Conservation (phyloP, 1,284 basidiomycete genomes). For the Boletus albobrunnescens region DNA sequence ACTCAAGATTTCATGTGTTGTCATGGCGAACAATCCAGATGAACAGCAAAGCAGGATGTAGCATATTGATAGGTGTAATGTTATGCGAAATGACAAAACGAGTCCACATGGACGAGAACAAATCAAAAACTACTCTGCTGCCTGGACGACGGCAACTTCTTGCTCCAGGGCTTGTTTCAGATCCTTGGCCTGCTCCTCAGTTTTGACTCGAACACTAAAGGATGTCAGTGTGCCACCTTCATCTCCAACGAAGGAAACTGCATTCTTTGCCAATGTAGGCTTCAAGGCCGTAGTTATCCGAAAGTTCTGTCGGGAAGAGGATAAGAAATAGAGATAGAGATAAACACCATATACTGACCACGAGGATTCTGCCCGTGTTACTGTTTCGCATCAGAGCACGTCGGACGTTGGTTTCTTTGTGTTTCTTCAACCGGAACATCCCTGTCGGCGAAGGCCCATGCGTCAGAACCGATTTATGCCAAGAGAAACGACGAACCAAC, state of each 20-base stretch:
- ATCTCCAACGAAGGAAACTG: slow-evolving; percentile 66
- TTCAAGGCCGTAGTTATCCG: slow-evolving; percentile 53
- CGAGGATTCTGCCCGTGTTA: slow-evolving; percentile 64
- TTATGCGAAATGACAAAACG: slow-evolving; percentile 15
- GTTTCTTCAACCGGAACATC: slow-evolving; percentile 64
- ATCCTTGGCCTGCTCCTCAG: slow-evolving; percentile 54
- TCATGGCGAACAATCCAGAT: slow-evolving; percentile 5
- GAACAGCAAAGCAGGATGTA: slow-evolving; percentile 24
- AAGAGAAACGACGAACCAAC: slow-evolving; percentile 42
- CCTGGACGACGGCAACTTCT: slow-evolving; percentile 52
- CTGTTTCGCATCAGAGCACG: slow-evolving; percentile 66
- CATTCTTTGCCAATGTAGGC: slow-evolving; percentile 47
- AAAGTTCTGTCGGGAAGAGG: slow-evolving; percentile 55
- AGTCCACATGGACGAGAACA: background rate
- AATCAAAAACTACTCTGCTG: slow-evolving; percentile 22
- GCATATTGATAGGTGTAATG: slow-evolving; percentile 25
- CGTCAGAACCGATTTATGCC: background rate
- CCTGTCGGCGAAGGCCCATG: slow-evolving; percentile 38
- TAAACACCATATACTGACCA: slow-evolving; percentile 46
- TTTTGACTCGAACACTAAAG: slow-evolving; percentile 63
- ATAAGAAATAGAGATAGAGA: slow-evolving; percentile 4
- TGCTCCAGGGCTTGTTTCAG: slow-evolving; percentile 60
- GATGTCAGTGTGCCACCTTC: slow-evolving; percentile 55
- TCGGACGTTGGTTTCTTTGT: slow-evolving; percentile 54
- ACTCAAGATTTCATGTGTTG: background rate